Evolutionary conservation across 352 stramenopile genomes (phyloP), one percentile per base, ranked within the genome.

Genomic region (Phytopythium chamaehyphon): DNA sequence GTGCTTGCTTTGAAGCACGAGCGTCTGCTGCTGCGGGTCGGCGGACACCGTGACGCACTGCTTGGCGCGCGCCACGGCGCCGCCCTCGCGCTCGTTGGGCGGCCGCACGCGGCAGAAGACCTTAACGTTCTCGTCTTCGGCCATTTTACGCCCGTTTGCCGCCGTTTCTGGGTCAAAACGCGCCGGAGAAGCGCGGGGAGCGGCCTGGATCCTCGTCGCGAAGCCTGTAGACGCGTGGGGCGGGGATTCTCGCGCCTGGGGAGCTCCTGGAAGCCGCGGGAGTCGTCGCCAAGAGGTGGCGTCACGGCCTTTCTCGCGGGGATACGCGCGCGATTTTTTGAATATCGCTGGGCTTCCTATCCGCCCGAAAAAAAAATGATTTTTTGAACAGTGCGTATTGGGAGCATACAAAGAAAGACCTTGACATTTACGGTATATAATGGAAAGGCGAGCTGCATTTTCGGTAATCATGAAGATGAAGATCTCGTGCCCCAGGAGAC

Each of bases 101-200:
- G 86, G 86, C 21, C 85, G 73, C 52, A 96, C 78, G 62, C 86
- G 83, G 54, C 84, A 95, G 61, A 95, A 92, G 40, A 96, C 86
- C 50, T 84, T 76, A 47, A 96, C 86, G 64, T 91, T 94, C 60
- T 85, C 71, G 47, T 83, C 71, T 18, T 54, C 55, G 19, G 40
- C 56, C 56, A 63, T 63, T 15, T 19, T 21, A 22, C 45, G 18
- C 11, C 3, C 10, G 11, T 22, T 31, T 33, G 28, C 5, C 5
- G 28, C 28, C 28, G 28, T 33, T 18, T 37, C 18, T 47, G 19
- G 7, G 14, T 12, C 40, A 16, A n/a, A 36, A 1, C 19, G 3
- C 22, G 22, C 15, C 18, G 14, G 39, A 22, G 2, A 26, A 18
- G 39, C 39, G 39, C n/a, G 2, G 18, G 39, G 9, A 33, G 28